Evolutionary conservation across 2,329 filamentous ascomycete species (phyloP).

Genomic region (Sporothrix pallida): DNA sequence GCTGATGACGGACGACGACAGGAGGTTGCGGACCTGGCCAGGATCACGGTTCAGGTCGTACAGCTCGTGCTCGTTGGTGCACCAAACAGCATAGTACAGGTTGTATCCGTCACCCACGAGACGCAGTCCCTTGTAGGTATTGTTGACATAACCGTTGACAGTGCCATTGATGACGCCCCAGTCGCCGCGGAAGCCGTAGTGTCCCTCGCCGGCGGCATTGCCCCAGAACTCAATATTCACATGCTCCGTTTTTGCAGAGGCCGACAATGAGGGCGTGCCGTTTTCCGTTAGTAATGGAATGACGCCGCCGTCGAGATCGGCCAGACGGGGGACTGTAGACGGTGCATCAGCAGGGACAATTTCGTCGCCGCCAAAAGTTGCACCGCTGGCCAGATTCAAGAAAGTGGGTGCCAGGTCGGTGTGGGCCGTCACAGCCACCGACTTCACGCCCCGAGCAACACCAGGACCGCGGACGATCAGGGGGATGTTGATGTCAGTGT

Average conservation of each 20-base stretch:
- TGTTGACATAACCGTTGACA: constrained; percentile 45
- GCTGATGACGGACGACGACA: background rate
- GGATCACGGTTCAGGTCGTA: background rate
- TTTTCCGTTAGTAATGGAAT: constrained; percentile 47
- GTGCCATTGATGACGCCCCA: constrained; percentile 30
- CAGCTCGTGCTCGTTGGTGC: constrained; percentile 6
- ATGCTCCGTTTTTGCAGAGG: constrained; percentile 53
- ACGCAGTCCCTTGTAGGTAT: constrained; percentile 66
- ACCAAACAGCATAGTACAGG: constrained; percentile 49
- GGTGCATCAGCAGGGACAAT: background rate
- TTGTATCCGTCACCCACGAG: constrained; percentile 58
- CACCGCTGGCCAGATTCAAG: constrained; percentile 49
- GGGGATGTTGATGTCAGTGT: no score
- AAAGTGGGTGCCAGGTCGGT: constrained; percentile 67
- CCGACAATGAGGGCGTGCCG: constrained; percentile 33
- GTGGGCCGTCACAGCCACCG: constrained; percentile 59
- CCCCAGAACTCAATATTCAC: constrained; percentile 65
- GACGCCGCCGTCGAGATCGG: constrained; percentile 59
- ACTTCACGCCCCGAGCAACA: constrained; percentile 43
- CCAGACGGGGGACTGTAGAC: constrained; percentile 41
- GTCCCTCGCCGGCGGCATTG: constrained; percentile 47
- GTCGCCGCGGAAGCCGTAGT: constrained; percentile 27
- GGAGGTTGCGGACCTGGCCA: background rate
- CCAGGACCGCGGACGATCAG: no score
- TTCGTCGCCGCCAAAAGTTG: background rate